Percentiles rank a stretch among this genome's conserved stretches.
Conservation (phyloP, 495 filamentous ascomycete genomes). For the Podospora comata region DNA sequence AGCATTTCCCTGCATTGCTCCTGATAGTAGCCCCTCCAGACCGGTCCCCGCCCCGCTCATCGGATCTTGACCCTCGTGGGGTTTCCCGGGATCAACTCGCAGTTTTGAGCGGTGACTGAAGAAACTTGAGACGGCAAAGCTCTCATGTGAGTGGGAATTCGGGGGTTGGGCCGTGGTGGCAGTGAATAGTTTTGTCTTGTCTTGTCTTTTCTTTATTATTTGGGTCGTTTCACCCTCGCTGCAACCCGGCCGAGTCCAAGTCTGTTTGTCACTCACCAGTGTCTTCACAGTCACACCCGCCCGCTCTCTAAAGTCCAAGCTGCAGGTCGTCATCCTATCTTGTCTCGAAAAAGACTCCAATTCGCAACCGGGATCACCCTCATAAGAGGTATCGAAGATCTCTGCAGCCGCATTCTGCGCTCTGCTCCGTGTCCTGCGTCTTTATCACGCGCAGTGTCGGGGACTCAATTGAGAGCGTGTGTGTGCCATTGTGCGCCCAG, state of each 20-base stretch:
- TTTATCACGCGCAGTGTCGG: background rate
- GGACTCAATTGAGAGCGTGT: background rate
- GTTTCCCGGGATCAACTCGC: background rate
- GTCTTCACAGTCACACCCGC: background rate
- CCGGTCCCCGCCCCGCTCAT: conserved; percentile 3
- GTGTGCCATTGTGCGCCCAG: background rate
- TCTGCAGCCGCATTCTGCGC: background rate
- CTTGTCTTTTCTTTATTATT: background rate
- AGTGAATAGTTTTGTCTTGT: background rate
- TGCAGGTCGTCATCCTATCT: background rate
- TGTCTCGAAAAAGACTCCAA: background rate
- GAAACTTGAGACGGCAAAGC: conserved; percentile 4
- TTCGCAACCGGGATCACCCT: background rate
- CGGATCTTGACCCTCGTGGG: conserved; percentile 3
- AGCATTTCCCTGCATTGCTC: background rate
- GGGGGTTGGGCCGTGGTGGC: background rate
- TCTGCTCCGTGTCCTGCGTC: background rate
- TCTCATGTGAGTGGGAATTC: conserved; percentile 5
- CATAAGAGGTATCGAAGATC: background rate
- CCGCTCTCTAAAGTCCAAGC: background rate
- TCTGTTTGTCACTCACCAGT: background rate
- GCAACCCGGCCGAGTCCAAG: background rate
- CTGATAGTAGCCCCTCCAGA: background rate
- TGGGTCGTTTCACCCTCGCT: background rate
- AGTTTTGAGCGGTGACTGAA: conserved; percentile 5